A percentile compares a stretch with the other conserved stretches of the same genome.
phyloP scores from a whole-genome alignment of 805 yeast genomes.

The Spathaspora hagerdaliae region DNA sequence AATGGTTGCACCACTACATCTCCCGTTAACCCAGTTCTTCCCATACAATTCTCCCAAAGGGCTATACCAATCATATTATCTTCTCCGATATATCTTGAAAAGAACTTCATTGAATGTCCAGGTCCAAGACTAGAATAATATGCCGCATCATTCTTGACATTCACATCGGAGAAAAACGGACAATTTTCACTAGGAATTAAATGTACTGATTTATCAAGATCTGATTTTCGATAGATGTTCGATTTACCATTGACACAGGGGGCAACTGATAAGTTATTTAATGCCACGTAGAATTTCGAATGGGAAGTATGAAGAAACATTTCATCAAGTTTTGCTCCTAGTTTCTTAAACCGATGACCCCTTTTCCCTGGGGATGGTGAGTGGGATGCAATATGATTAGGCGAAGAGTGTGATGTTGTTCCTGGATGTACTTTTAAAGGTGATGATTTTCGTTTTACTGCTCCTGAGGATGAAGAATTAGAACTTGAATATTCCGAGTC shows the following conservation, averaged over 20 bases:
- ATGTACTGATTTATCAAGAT: constrained; percentile 54
- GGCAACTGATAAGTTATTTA: constrained; percentile 69
- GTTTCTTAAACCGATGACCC: constrained; percentile 16
- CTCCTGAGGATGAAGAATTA: constrained; percentile 1
- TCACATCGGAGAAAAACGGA: constrained; percentile 26
- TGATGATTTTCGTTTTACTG: neutral
- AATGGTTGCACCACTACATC: constrained; percentile 78
- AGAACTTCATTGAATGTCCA: constrained; percentile 58
- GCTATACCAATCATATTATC: constrained; percentile 91
- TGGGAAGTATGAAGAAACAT: constrained; percentile 82
- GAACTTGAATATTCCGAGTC: constrained; percentile 4
- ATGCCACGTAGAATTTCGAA: constrained; percentile 76
- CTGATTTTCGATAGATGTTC: constrained; percentile 67
- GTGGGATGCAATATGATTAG: neutral
- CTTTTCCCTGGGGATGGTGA: neutral
- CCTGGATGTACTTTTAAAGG: neutral
- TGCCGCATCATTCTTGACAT: constrained; percentile 28
- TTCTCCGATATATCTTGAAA: constrained; percentile 82
- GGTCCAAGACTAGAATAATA: constrained; percentile 24
- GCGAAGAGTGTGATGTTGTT: neutral
- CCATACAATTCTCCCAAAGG: constrained; percentile 63
- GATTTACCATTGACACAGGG: constrained; percentile 93
- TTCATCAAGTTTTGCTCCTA: constrained; percentile 75
- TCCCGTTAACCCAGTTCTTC: constrained; percentile 73
- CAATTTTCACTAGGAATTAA: constrained; percentile 22